Evolutionary conservation across 805 yeast species (phyloP), one percentile per base, ranked within the genome.

Genomic region (Sugiyamaella smithiae): DNA sequence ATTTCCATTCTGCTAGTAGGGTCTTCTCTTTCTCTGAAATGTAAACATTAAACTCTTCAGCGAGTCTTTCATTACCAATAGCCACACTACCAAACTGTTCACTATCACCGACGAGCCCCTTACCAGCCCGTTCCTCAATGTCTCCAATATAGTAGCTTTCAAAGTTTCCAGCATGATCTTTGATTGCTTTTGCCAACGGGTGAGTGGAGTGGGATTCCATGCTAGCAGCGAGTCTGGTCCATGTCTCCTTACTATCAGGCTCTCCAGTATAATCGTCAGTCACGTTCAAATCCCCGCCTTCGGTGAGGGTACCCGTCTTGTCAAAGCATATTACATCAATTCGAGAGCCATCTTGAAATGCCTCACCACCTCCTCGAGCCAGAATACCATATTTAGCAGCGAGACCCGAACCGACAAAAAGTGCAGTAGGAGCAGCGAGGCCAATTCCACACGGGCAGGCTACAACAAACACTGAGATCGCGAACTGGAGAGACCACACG

Each of bases 391-490:
- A 67, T 59, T 81, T 82, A 11, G 93, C 93, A 31, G 90, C 88
- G 44, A 85, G 63, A 0, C 91, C 88, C 14, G 88, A 73, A 2
- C 93, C 93, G 9, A 85, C 88, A 68, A 82, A 84, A 35, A 85
- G 63, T 0, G 93, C 91, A 1, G 91, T 85, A 1, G 93, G 93
- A 1, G 91, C 93, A 20, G 93, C 93, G 19, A 85, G 69, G 1
- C 91, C 93, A 56, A 85, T 78, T 1, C 91, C 95, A 70, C 93
- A 85, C 1, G 95, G 95, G 61, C 95, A 85, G 0, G 91, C 91
- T 44, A 85, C 79, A 1, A 85, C 91, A 67, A 85, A 84, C 1
- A 86, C 91, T 0, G 90, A 78, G 54, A 85, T 82, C 1, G 89
- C 79, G 65, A 85, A 85, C 56, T 84, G 82, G 48, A 85, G 70